Evolutionary conservation across 2,329 filamentous ascomycete genomes (phyloP).

Genomic region (Fusarium staphyleae): DNA sequence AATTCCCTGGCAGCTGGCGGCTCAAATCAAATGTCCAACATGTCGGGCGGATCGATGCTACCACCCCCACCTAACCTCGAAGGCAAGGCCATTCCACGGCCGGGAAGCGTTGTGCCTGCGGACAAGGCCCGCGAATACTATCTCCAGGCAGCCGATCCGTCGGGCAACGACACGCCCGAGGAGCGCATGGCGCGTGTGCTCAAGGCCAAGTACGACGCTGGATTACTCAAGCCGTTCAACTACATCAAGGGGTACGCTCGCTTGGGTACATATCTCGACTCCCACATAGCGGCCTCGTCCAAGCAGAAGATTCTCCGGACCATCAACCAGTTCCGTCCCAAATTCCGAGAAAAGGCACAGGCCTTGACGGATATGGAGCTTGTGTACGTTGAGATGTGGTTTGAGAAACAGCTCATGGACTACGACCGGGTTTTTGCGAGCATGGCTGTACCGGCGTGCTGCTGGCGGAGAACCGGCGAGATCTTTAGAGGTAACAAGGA

Average conservation of each 20-base stretch:
- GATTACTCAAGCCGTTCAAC: constrained; percentile 94
- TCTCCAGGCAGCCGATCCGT: constrained; percentile 93
- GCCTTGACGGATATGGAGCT: constrained; percentile 92
- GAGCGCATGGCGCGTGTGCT: constrained; percentile 95
- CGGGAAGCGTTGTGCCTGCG: constrained; percentile 66
- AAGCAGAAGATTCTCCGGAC: constrained; percentile 92
- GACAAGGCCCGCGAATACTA: constrained; percentile 92
- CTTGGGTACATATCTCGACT: constrained; percentile 89
- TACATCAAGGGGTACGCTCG: constrained; percentile 96
- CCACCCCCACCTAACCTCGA: constrained; percentile 55
- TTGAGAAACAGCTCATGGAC: constrained; percentile 94
- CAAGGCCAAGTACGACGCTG: constrained; percentile 94
- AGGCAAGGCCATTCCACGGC: constrained; percentile 65
- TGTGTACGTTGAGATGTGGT: constrained; percentile 98
- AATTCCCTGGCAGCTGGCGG: constrained; percentile 37
- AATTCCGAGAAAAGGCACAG: constrained; percentile 95
- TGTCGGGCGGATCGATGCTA: constrained; percentile 52
- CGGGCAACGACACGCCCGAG: constrained; percentile 83
- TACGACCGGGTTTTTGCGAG: constrained; percentile 98
- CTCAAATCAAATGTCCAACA: constrained; percentile 35
- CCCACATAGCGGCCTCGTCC: constrained; percentile 79
- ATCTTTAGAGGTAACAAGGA: constrained; percentile 98
- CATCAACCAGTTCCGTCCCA: constrained; percentile 90
- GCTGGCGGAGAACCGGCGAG: constrained; percentile 95
- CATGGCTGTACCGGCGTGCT: constrained; percentile 98